phyloP scores from a whole-genome alignment of 192 early-diverging fungal species.

The Rhizophlyctis rosea region DNA sequence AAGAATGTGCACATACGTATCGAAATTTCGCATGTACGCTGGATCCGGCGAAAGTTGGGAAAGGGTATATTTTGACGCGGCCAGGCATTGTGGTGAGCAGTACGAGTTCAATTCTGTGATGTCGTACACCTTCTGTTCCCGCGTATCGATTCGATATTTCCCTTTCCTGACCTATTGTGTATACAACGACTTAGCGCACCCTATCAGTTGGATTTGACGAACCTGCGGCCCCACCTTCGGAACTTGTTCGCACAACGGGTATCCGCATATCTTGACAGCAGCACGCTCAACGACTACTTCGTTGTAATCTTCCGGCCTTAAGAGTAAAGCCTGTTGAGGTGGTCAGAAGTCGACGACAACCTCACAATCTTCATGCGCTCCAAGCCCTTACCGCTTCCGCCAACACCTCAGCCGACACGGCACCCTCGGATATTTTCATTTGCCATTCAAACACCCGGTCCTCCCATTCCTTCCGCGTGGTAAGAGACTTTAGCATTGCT shows the following conservation, averaged over 20 bases:
- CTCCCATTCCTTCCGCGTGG: conserved; percentile 23
- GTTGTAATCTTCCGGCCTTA: conserved; percentile 64
- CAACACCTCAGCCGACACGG: conserved; percentile 32
- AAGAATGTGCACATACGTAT: conserved; percentile 9
- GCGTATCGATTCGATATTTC: conserved; percentile 67
- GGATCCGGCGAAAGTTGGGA: conserved; percentile 75
- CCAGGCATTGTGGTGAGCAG: conserved; percentile 70
- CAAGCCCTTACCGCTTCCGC: conserved; percentile 36
- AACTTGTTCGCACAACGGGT: conserved; percentile 68
- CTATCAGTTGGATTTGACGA: background rate
- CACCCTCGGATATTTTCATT: conserved; percentile 41
- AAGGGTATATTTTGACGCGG: conserved; percentile 65
- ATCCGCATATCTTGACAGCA: conserved; percentile 70
- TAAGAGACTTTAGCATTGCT: background rate
- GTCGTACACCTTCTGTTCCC: conserved; percentile 75
- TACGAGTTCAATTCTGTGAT: conserved; percentile 61
- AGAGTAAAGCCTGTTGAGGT: background rate
- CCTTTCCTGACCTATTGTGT: conserved; percentile 50
- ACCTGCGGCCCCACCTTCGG: conserved; percentile 31
- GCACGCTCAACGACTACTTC: conserved; percentile 73
- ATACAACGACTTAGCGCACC: too few species aligned
- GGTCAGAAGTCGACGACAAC: background rate
- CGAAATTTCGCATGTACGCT: conserved; percentile 58
- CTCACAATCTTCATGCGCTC: conserved; percentile 18
- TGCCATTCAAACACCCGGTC: conserved; percentile 45